These are phyloP conservation scores for Magnolia officinalis DNA, from an alignment of 164 flowering plant genomes.

Conservation along the genomic window DNA sequence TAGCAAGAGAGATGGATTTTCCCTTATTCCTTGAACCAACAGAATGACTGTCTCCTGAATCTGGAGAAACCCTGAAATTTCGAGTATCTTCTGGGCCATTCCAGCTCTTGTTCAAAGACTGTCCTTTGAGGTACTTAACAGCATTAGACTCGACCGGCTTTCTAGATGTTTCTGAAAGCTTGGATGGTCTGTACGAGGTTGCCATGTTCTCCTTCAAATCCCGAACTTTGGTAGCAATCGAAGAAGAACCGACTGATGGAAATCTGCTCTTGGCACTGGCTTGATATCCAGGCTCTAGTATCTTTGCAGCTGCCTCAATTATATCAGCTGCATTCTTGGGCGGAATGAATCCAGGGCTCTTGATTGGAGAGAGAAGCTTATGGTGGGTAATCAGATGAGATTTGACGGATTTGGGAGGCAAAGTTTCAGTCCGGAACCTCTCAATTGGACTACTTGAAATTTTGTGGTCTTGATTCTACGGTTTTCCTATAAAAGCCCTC, in stretches of 20 bases:
- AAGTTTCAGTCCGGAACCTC: slow-evolving; percentile 69
- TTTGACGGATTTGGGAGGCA: slow-evolving; percentile 83
- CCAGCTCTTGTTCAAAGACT: slow-evolving; percentile 51
- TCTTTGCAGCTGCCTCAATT: slow-evolving; percentile 89
- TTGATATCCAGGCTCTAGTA: slow-evolving; percentile 58
- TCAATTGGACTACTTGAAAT: slow-evolving; percentile 22
- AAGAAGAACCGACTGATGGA: slow-evolving; percentile 37
- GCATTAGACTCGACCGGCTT: slow-evolving; percentile 59
- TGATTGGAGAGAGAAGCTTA: slow-evolving; percentile 84
- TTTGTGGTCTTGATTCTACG: slow-evolving; percentile 43
- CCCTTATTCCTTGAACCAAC: slow-evolving; percentile 41
- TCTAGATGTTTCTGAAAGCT: slow-evolving; percentile 39
- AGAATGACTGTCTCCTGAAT: slow-evolving; percentile 30
- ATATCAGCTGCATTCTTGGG: slow-evolving; percentile 65
- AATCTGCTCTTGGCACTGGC: slow-evolving; percentile 27
- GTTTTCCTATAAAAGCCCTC: slow-evolving; percentile 29
- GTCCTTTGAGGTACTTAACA: slow-evolving; percentile 68
- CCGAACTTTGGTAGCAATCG: slow-evolving; percentile 34
- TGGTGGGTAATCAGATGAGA: slow-evolving; percentile 65
- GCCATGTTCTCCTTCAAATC: slow-evolving; percentile 53
- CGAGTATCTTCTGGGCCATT: slow-evolving; percentile 17
- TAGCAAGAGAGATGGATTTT: slow-evolving; percentile 81
- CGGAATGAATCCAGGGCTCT: slow-evolving; percentile 53
- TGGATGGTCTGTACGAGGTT: slow-evolving; percentile 38
- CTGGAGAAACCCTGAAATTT: slow-evolving; percentile 18